Evolutionary conservation across 192 early-diverging fungal genomes (phyloP).

Genomic region (Coemansia sp.): DNA sequence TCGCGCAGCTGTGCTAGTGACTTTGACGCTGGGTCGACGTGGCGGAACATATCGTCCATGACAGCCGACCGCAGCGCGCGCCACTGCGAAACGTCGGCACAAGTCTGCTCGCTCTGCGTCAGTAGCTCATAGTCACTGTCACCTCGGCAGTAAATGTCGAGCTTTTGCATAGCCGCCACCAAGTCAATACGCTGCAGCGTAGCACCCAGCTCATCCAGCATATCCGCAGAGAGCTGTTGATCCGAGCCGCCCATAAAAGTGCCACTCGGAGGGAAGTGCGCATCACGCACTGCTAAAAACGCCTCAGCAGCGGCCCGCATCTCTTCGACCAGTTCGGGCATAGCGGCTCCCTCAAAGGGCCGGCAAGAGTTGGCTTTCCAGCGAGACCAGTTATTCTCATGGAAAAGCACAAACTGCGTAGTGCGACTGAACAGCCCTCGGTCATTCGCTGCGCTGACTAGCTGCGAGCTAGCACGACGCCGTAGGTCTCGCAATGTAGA

Average conservation of each 20-base stretch:
- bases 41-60: constrained; percentile 42
- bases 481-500: constrained; percentile 59
- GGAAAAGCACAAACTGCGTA: constrained; percentile 64
- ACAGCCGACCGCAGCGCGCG: constrained; percentile 42
- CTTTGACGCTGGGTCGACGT: constrained; percentile 34
- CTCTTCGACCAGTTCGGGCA: constrained; percentile 50
- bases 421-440: constrained; percentile 67
- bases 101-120: constrained; percentile 40
- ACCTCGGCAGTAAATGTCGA: constrained; percentile 46
- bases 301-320: constrained; percentile 27
- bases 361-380: constrained; percentile 83
- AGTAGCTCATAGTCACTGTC: constrained; percentile 53
- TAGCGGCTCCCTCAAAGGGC: constrained; percentile 62
- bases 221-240: neutral
- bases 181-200: constrained; percentile 27
- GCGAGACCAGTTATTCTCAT: constrained; percentile 77
- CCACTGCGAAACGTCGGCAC: constrained; percentile 49
- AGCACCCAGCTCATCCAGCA: constrained; percentile 30
- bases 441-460: constrained; percentile 60
- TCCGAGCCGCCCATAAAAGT: constrained; percentile 19
- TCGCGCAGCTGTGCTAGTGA: constrained; percentile 31
- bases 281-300: constrained; percentile 23
- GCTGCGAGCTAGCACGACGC: constrained; percentile 49
- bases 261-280: neutral
- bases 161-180: constrained; percentile 28